A percentile compares a stretch with the other conserved stretches of the same genome.
These are phyloP conservation scores for Scedosporium boydii DNA, from an alignment of 2,329 filamentous ascomycete genomes.

Conservation along the genomic window DNA sequence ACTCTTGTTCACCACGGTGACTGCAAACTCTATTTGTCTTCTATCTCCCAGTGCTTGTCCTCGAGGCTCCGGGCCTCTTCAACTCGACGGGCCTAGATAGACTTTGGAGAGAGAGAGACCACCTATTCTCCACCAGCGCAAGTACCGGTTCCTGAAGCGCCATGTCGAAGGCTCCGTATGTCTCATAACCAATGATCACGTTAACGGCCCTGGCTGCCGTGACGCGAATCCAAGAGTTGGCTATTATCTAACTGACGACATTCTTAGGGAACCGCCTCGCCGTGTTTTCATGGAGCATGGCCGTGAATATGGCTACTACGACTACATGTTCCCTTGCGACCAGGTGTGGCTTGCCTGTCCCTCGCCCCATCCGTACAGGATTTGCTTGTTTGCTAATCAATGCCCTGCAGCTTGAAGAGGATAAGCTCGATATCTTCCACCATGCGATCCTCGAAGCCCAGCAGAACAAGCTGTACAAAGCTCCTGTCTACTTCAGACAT, in stretches of 20 bases:
- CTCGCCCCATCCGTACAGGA: neutral
- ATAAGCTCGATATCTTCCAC: slow-evolving; percentile 6
- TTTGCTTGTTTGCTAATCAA: neutral
- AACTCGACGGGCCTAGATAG: no score
- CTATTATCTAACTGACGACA: neutral
- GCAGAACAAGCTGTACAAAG: slow-evolving; percentile 3
- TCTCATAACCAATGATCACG: neutral
- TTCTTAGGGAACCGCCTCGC: neutral
- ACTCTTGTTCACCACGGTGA: no score
- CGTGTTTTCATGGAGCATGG: slow-evolving; percentile 2
- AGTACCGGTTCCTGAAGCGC: neutral
- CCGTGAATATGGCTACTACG: slow-evolving; percentile 7
- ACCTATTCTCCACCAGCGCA: neutral
- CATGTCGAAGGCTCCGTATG: slow-evolving; percentile 8
- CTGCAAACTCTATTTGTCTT: no score
- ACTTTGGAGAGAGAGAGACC: neutral
- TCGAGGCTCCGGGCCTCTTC: no score
- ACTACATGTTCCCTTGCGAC: slow-evolving; percentile 6
- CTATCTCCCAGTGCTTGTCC: no score
- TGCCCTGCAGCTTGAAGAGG: neutral
- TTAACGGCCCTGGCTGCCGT: neutral
- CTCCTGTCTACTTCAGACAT: slow-evolving; percentile 5
- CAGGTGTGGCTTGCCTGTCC: neutral
- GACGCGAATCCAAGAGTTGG: neutral
- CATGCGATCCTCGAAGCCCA: neutral